A percentile compares a stretch with the other conserved stretches of the same genome.
Evolutionary conservation across 2,329 filamentous ascomycete species (phyloP).

Genomic region (Cryphonectria carpinicola): DNA sequence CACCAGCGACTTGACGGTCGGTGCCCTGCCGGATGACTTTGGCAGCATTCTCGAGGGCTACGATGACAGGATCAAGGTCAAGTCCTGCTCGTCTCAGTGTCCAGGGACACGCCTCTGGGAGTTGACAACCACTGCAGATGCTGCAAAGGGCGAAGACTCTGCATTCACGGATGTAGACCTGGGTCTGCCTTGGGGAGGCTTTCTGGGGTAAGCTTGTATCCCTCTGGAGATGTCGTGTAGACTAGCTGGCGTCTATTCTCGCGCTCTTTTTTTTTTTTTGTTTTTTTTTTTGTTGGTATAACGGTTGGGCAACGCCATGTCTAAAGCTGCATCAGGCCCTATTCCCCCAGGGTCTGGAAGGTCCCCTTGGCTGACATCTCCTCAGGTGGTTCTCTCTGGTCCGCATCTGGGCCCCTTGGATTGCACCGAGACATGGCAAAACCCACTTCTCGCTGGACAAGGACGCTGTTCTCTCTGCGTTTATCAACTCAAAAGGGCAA

Average conservation of each 20-base stretch:
- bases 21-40: constrained; percentile 46
- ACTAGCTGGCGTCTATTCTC: neutral
- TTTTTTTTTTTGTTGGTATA: neutral
- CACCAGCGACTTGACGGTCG: constrained; percentile 40
- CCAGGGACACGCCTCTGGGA: constrained; percentile 73
- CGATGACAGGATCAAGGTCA: constrained; percentile 58
- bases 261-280: too few species aligned
- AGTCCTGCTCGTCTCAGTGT: constrained; percentile 64
- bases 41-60: constrained; percentile 60
- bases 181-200: constrained; percentile 63
- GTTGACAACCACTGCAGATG: constrained; percentile 59
- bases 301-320: neutral
- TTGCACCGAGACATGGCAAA: constrained; percentile 84
- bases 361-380: constrained; percentile 27
- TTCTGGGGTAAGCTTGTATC: constrained; percentile 51
- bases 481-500: constrained; percentile 71
- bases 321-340: neutral
- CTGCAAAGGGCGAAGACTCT: constrained; percentile 62
- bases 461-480: constrained; percentile 78
- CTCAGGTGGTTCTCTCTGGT: constrained; percentile 80
- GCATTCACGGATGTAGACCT: constrained; percentile 59
- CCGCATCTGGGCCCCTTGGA: constrained; percentile 80
- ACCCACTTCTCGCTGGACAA: constrained; percentile 70
- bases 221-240: neutral
- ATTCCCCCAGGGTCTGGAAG: neutral